Evolutionary conservation across 345 rosid genomes (phyloP).

Genomic region (Euphorbia lathyris): DNA sequence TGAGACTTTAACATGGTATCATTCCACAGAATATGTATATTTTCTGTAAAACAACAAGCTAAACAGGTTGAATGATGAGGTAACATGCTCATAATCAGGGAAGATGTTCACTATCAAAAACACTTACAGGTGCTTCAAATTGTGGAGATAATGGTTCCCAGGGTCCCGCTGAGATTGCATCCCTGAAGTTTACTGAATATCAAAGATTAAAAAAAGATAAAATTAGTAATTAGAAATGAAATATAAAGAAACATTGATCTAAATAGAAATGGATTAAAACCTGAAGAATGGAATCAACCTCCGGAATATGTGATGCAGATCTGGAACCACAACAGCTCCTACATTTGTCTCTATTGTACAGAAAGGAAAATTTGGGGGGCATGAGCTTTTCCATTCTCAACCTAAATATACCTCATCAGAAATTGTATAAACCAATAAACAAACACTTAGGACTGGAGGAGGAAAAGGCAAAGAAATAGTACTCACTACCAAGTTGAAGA

Average conservation of each 20-base stretch:
- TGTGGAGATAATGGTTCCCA: no score
- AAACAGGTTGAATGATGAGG: no score
- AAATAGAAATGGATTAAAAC: constrained; percentile 32
- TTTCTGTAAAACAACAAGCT: no score
- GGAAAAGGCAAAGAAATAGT: background rate
- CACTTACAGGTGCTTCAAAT: no score
- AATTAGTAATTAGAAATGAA: no score
- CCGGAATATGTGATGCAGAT: constrained; percentile 82
- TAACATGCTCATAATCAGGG: no score
- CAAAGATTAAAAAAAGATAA: no score
- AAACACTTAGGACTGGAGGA: background rate
- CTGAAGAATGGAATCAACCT: constrained; percentile 95
- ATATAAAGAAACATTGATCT: background rate
- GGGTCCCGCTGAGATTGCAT: no score
- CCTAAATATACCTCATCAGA: constrained; percentile 36
- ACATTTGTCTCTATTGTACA: constrained; percentile 99
- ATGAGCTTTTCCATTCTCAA: constrained; percentile 97
- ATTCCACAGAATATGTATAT: no score
- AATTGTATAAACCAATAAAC: background rate
- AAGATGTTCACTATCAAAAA: no score
- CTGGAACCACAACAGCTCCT: constrained; percentile 93
- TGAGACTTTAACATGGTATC: no score
- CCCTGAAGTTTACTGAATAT: no score
- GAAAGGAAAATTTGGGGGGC: constrained; percentile 94
- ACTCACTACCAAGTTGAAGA: constrained; percentile 90